phyloP scores from a whole-genome alignment of 108 stramenopile species.

The Discostella pseudostelligera region DNA sequence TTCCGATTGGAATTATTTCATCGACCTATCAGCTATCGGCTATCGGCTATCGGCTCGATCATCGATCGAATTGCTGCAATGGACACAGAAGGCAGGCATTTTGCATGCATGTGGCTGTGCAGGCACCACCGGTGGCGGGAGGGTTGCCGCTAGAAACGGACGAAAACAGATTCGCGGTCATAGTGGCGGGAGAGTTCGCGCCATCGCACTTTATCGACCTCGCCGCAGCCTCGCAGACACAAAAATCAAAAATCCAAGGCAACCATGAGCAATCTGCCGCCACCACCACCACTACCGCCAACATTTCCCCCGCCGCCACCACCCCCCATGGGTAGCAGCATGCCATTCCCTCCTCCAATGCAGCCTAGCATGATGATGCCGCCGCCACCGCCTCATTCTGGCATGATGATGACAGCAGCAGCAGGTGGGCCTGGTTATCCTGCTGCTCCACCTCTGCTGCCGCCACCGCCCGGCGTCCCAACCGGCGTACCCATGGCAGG shows the following conservation, averaged over 20 bases:
- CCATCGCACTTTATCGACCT: neutral
- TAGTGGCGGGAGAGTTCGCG: no score
- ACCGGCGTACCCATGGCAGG: slow-evolving; percentile 17
- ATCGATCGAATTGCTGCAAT: no score
- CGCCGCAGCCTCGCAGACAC: no score
- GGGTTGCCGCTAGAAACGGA: no score
- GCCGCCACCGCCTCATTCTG: slow-evolving; percentile 8
- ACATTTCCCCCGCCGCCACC: slow-evolving; percentile 2
- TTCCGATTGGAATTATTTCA: no score
- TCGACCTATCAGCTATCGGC: no score
- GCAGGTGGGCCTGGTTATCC: slow-evolving; percentile 36
- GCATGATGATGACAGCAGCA: slow-evolving; percentile 28
- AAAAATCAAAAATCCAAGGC: neutral
- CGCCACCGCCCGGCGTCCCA: no score
- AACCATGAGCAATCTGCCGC: neutral
- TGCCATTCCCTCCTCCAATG: neutral
- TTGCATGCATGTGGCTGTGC: no score
- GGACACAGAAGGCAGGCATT: no score
- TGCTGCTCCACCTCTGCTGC: slow-evolving; percentile 13
- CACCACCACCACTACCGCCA: slow-evolving; percentile 3
- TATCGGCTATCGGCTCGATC: no score
- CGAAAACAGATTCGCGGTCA: no score
- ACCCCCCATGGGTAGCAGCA: neutral
- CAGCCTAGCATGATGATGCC: slow-evolving; percentile 14
- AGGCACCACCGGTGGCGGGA: no score